Percentiles rank a stretch among this genome's conserved stretches.
Evolutionary conservation across 208 protist species (phyloP).

Genomic region (Trypanosoma melophagium): DNA sequence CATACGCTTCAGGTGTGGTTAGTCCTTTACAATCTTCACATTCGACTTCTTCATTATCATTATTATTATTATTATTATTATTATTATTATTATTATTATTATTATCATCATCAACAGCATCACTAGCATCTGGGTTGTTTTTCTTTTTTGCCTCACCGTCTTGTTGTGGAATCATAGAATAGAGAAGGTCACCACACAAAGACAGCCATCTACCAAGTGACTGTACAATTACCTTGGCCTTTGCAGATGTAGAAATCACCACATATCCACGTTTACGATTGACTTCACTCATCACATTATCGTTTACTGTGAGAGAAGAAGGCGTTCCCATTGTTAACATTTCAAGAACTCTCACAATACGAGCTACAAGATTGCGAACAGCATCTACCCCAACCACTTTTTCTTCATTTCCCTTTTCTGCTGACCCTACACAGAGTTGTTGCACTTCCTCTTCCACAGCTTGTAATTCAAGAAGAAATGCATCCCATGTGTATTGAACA

Average conservation of each 20-base stretch:
- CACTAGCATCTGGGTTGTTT: background rate
- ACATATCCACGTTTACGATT: constrained; percentile 9
- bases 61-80: background rate
- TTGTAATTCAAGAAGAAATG: constrained; percentile 15
- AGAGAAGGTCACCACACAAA: constrained; percentile 10
- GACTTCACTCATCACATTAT: background rate
- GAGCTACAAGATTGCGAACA: constrained; percentile 4
- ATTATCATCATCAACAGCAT: background rate
- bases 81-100: background rate
- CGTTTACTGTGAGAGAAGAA: background rate
- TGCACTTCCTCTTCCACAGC: constrained; percentile 13
- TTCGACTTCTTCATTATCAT: background rate
- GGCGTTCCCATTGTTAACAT: constrained; percentile 4
- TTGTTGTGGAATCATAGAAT: background rate
- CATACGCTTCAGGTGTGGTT: constrained; percentile 11
- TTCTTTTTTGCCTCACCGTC: background rate
- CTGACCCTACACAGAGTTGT: background rate
- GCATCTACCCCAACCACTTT: background rate
- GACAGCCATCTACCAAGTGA: constrained; percentile 26
- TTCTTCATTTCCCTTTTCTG: background rate
- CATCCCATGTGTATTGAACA: constrained; percentile 14
- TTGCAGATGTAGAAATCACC: constrained; percentile 12
- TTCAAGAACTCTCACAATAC: constrained; percentile 5
- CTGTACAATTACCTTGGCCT: constrained; percentile 17
- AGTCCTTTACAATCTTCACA: background rate